phyloP scores from a whole-genome alignment of 805 yeast genomes.

The Hanseniaspora clermontiae region DNA sequence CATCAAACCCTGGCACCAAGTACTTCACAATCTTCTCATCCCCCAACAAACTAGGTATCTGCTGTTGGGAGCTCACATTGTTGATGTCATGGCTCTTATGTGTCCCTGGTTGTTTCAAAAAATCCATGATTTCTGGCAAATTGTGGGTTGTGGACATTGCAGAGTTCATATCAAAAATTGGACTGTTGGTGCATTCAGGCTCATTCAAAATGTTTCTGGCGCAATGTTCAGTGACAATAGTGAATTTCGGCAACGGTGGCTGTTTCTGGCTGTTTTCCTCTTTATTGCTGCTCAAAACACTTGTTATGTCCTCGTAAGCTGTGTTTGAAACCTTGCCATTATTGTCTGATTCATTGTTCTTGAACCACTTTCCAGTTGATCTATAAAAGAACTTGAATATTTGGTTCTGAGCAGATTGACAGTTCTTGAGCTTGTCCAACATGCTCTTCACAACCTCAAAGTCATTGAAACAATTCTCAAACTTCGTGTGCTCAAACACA shows the following conservation, averaged over 20 bases:
- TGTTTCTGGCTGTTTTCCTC: not conserved
- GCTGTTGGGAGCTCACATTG: not conserved
- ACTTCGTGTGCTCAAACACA: not conserved
- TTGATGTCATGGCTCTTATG: not conserved
- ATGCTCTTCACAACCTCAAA: not conserved
- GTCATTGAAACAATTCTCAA: slow-evolving; percentile 1
- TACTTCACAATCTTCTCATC: slow-evolving; percentile 13
- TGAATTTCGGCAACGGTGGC: slow-evolving; percentile 2
- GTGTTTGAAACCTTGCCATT: not conserved
- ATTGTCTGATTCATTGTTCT: not conserved
- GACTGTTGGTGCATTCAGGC: not conserved
- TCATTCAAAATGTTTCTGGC: slow-evolving; percentile 13
- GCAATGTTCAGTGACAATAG: slow-evolving; percentile 12
- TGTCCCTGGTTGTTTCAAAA: not conserved
- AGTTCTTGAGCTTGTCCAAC: not conserved
- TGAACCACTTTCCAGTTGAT: not conserved
- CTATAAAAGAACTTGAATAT: slow-evolving; percentile 7
- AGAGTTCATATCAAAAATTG: not conserved
- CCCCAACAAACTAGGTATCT: slow-evolving; percentile 12
- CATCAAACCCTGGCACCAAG: slow-evolving; percentile 13
- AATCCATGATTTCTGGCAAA: not conserved
- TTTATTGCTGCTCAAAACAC: not conserved
- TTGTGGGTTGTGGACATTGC: not conserved
- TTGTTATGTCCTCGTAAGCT: not conserved
- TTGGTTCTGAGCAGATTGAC: slow-evolving; percentile 5